These are phyloP conservation scores for Suillus discolor DNA, from an alignment of 768 basidiomycete species.

Conservation along the genomic window DNA sequence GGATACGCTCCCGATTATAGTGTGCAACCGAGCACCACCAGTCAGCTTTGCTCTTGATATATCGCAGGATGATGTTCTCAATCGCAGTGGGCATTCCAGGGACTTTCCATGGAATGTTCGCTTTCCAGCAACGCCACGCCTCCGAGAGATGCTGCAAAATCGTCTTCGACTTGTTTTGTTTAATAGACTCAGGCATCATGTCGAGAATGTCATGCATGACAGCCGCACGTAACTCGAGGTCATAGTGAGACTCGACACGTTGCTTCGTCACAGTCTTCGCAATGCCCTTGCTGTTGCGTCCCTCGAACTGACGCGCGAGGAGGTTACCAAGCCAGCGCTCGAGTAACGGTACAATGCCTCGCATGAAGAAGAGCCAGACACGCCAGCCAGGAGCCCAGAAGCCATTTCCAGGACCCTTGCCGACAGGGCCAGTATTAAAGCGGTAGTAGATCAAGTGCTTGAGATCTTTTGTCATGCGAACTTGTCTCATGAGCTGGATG, in stretches of 20 bases:
- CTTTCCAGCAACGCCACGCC: constrained; percentile 98
- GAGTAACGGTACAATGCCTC: constrained; percentile 95
- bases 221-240: constrained; percentile 94
- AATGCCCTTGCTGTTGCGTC: constrained; percentile 93
- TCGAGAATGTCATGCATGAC: constrained; percentile 99
- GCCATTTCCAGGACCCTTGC: constrained; percentile 97
- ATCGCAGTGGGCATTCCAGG: constrained; percentile 99
- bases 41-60: constrained; percentile 99
- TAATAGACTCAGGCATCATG: constrained; percentile 99
- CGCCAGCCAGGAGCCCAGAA: constrained; percentile 99
- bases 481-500: constrained; percentile 92
- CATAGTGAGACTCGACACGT: constrained; percentile 98
- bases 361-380: constrained; percentile 99
- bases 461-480: constrained; percentile 98
- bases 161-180: constrained; percentile 99
- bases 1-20: constrained; percentile 97
- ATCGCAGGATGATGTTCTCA: constrained; percentile 97
- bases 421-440: constrained; percentile 99
- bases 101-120: constrained; percentile 99
- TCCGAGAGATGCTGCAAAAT: constrained; percentile 98
- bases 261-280: constrained; percentile 99
- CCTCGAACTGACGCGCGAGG: constrained; percentile 97
- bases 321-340: constrained; percentile 98
- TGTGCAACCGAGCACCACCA: constrained; percentile 99
- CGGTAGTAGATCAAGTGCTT: constrained; percentile 99